Evolutionary conservation across 2,329 filamentous ascomycete genomes (phyloP).

Genomic region (Lasiodiplodia citricola): DNA sequence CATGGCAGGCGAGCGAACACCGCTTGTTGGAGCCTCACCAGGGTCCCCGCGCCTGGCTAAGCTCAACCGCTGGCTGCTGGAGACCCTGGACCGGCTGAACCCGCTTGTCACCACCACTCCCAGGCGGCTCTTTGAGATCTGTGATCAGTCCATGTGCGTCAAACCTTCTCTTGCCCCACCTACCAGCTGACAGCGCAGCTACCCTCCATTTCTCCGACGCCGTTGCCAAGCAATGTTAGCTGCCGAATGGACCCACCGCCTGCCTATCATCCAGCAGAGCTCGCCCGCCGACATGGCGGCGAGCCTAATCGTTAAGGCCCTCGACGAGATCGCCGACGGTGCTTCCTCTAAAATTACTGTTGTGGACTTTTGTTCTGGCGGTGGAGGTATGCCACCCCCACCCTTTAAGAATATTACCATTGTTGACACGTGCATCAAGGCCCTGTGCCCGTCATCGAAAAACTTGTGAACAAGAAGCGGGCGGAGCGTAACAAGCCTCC

Average conservation of each 20-base stretch:
- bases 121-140: conserved; percentile 39
- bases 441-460: conserved; percentile 45
- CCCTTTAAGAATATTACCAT: not conserved
- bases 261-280: conserved; percentile 62
- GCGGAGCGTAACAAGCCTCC: conserved; percentile 29
- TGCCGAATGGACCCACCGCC: conserved; percentile 64
- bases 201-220: conserved; percentile 67
- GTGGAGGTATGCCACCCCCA: conserved; percentile 57
- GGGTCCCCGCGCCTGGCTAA: not conserved
- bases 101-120: conserved; percentile 11
- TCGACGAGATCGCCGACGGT: conserved; percentile 28
- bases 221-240: conserved; percentile 70
- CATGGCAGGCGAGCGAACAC: conserved; percentile 7
- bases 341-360: conserved; percentile 57
- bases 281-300: conserved; percentile 68
- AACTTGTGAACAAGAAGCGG: conserved; percentile 37
- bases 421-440: conserved; percentile 31
- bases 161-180: not conserved
- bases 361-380: conserved; percentile 78
- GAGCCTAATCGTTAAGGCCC: conserved; percentile 54
- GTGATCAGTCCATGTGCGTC: conserved; percentile 36
- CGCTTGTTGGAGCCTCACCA: not conserved
- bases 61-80: conserved; percentile 2
- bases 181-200: conserved; percentile 54
- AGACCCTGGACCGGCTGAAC: not conserved